Evolutionary conservation across 2,329 filamentous ascomycete species (phyloP).

Genomic region (Boeremia lycopersici): DNA sequence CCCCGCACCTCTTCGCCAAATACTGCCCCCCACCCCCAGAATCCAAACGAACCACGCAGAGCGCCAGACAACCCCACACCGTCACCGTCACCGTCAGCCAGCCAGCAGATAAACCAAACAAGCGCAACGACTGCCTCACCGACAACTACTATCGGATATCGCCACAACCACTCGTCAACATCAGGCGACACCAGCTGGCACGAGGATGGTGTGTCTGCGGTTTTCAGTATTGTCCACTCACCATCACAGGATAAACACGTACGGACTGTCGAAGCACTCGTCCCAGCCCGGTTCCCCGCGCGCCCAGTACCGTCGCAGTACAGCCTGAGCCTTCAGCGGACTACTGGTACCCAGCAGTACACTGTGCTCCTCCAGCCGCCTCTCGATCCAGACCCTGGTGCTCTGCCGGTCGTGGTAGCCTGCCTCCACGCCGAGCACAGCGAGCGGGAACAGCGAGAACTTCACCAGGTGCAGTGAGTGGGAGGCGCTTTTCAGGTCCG

Average conservation of each 20-base stretch:
- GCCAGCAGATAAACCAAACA: background rate
- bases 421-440: constrained; percentile 37
- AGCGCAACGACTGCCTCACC: background rate
- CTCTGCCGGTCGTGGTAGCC: constrained; percentile 20
- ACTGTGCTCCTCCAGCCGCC: constrained; percentile 23
- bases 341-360: constrained; percentile 26
- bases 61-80: background rate
- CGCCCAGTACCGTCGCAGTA: constrained; percentile 35
- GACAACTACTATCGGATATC: background rate
- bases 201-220: constrained; percentile 5
- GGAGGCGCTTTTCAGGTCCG: constrained; percentile 15
- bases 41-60: background rate
- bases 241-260: constrained; percentile 31
- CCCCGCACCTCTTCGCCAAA: background rate
- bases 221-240: background rate
- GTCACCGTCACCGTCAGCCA: background rate
- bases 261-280: constrained; percentile 35
- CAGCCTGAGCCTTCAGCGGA: constrained; percentile 29
- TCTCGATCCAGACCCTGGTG: constrained; percentile 29
- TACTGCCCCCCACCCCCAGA: background rate
- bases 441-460: constrained; percentile 34
- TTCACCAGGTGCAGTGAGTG: constrained; percentile 14
- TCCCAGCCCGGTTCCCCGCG: constrained; percentile 32
- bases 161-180: too few species aligned
- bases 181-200: constrained; percentile 1